phyloP scores from a whole-genome alignment of 495 filamentous ascomycete species.

The Schizothecium vesticola region DNA sequence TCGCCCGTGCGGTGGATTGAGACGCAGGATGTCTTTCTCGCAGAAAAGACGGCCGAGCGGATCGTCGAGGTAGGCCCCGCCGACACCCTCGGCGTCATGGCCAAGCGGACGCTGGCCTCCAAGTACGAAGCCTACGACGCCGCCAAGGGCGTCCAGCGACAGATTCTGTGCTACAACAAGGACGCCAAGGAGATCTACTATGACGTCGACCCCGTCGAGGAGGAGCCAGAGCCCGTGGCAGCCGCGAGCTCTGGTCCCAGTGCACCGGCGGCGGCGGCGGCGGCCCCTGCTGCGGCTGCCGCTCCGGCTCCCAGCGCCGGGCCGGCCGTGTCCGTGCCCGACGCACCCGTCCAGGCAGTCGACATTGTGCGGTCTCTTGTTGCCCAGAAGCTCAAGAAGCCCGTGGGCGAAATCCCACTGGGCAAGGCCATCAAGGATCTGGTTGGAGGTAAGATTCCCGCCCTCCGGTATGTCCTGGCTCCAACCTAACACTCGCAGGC shows the following conservation, averaged over 20 bases:
- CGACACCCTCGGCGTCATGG: conserved; percentile 98
- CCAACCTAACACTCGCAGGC: conserved; percentile 44
- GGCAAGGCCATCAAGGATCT: conserved; percentile 98
- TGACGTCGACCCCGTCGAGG: conserved; percentile 91
- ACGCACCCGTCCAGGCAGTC: conserved; percentile 78
- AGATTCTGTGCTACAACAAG: conserved; percentile 99
- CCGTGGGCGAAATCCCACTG: conserved; percentile 78
- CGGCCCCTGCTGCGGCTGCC: conserved; percentile 50
- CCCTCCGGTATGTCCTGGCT: background rate
- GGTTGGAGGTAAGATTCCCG: conserved; percentile 71
- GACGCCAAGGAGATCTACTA: conserved; percentile 99
- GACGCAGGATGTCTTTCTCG: conserved; percentile 98
- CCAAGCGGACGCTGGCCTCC: conserved; percentile 87
- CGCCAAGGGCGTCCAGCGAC: conserved; percentile 87
- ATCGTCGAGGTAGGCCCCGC: conserved; percentile 97
- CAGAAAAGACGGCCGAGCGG: conserved; percentile 89
- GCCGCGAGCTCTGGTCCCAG: conserved; percentile 37
- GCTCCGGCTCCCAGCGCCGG: conserved; percentile 66
- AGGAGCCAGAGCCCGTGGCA: conserved; percentile 64
- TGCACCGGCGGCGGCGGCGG: conserved; percentile 46
- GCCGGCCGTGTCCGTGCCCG: conserved; percentile 82
- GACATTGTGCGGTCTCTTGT: conserved; percentile 87
- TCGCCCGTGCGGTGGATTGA: conserved; percentile 99
- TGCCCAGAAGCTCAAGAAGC: conserved; percentile 98
- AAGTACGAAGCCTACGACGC: conserved; percentile 99